Percentiles rank a stretch among this genome's conserved stretches.
Conservation (phyloP, 371 early-diverging fungal species). For the Mortierella sp. region DNA sequence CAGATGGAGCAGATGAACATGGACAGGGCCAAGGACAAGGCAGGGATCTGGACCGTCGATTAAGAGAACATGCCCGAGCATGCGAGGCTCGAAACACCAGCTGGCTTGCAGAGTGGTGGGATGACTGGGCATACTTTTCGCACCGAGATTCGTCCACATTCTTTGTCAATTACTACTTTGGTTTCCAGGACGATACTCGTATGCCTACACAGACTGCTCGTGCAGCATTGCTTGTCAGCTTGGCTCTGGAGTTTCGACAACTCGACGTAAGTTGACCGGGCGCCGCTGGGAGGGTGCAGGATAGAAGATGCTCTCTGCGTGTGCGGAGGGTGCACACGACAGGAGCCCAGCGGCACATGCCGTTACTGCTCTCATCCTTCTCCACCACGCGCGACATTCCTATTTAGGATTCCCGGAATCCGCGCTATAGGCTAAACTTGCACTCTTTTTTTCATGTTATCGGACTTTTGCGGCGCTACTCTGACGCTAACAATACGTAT, state of each 20-base stretch:
- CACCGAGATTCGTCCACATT: constrained; percentile 52
- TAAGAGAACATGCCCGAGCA: constrained; percentile 69
- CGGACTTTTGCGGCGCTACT: no score
- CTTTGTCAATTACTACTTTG: constrained; percentile 53
- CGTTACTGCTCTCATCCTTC: not conserved
- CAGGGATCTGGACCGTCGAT: constrained; percentile 78
- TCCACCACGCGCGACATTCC: constrained; percentile 45
- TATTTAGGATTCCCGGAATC: constrained; percentile 62
- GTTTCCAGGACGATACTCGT: constrained; percentile 53
- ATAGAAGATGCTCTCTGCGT: not conserved
- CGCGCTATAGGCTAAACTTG: not conserved
- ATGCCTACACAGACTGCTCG: constrained; percentile 54
- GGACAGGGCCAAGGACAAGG: constrained; percentile 65
- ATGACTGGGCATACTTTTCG: constrained; percentile 53
- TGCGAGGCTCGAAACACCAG: constrained; percentile 57
- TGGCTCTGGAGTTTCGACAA: constrained; percentile 50
- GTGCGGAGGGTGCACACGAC: not conserved
- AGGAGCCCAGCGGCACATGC: constrained; percentile 1
- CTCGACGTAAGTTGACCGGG: constrained; percentile 38
- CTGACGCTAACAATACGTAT: not conserved
- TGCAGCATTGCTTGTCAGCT: constrained; percentile 47
- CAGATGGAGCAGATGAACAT: constrained; percentile 21
- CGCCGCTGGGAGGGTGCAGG: no score
- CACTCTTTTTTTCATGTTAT: no score
- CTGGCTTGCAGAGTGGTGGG: constrained; percentile 54